Conservation (phyloP, 768 basidiomycete species). For the Lanmaoa pseudosensibilis region DNA sequence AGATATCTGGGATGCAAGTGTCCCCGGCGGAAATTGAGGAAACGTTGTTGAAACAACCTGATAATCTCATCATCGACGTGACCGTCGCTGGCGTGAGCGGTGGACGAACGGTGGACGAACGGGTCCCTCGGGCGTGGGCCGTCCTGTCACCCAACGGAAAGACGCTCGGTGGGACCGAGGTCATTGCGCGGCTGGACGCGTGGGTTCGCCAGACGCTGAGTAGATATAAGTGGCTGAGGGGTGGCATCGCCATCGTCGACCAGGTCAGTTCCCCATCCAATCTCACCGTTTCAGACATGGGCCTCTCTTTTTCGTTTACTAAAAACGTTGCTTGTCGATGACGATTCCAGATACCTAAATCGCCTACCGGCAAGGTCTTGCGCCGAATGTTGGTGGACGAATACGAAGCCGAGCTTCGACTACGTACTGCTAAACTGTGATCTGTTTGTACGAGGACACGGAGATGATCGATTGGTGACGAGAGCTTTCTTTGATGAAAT, state of each 20-base stretch:
- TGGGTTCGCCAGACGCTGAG: conserved; percentile 68
- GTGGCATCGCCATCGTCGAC: conserved; percentile 65
- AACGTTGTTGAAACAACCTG: conserved; percentile 60
- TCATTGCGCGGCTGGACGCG: conserved; percentile 48
- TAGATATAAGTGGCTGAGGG: conserved; percentile 75
- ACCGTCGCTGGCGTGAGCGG: conserved; percentile 75
- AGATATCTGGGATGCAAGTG: conserved; percentile 78
- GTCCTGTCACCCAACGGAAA: conserved; percentile 61
- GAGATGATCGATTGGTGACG: neutral
- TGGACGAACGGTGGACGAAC: conserved; percentile 69
- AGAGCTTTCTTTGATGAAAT: neutral
- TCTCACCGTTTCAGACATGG: neutral
- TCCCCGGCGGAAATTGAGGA: conserved; percentile 80
- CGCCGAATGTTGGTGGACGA: conserved; percentile 60
- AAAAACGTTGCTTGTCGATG: too few species aligned
- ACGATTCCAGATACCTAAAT: conserved; percentile 59
- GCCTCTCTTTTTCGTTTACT: too few species aligned
- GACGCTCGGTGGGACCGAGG: conserved; percentile 42
- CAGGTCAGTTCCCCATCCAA: conserved; percentile 43
- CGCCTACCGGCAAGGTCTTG: conserved; percentile 70
- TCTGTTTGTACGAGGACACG: neutral
- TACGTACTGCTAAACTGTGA: conserved; percentile 28
- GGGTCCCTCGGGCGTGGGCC: conserved; percentile 76
- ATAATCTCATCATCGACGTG: conserved; percentile 59
- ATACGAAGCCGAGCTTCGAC: conserved; percentile 41